A percentile compares a stretch with the other conserved stretches of the same genome.
These are phyloP conservation scores for Emergomyces africanus DNA, from an alignment of 2,329 filamentous ascomycete species.

Conservation along the genomic window DNA sequence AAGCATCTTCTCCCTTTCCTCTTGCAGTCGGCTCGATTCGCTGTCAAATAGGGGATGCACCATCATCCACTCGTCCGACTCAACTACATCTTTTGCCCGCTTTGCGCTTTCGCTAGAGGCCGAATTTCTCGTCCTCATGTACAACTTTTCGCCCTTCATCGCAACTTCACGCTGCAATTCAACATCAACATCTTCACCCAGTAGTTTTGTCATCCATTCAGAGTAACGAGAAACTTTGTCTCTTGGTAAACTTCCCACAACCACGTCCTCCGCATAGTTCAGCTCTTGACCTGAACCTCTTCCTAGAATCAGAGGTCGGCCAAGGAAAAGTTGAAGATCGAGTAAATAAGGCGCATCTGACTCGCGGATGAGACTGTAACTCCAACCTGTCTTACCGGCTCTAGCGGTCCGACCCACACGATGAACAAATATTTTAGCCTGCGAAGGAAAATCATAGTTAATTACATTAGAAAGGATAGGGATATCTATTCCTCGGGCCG, in stretches of 20 bases:
- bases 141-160: conserved; percentile 81
- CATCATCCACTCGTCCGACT: conserved; percentile 56
- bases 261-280: conserved; percentile 71
- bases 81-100: conserved; percentile 64
- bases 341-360: conserved; percentile 83
- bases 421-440: conserved; percentile 94
- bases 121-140: conserved; percentile 76
- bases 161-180: conserved; percentile 58
- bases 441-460: conserved; percentile 96
- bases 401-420: conserved; percentile 90
- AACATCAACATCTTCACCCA: conserved; percentile 66
- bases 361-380: conserved; percentile 81
- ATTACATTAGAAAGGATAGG: conserved; percentile 92
- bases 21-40: conserved; percentile 48
- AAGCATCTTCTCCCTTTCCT: conserved; percentile 72
- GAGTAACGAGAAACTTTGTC: conserved; percentile 60
- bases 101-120: conserved; percentile 86
- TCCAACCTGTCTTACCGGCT: conserved; percentile 87
- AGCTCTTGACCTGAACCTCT: conserved; percentile 45
- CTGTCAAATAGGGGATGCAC: conserved; percentile 71
- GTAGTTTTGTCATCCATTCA: conserved; percentile 71
- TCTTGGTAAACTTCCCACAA: conserved; percentile 63
- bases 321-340: conserved; percentile 87
- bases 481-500: conserved; percentile 94
- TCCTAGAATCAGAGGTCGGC: conserved; percentile 68